Evolutionary conservation across 1,139 yeast species (phyloP).

Genomic region (Suhomyces chickasaworum): DNA sequence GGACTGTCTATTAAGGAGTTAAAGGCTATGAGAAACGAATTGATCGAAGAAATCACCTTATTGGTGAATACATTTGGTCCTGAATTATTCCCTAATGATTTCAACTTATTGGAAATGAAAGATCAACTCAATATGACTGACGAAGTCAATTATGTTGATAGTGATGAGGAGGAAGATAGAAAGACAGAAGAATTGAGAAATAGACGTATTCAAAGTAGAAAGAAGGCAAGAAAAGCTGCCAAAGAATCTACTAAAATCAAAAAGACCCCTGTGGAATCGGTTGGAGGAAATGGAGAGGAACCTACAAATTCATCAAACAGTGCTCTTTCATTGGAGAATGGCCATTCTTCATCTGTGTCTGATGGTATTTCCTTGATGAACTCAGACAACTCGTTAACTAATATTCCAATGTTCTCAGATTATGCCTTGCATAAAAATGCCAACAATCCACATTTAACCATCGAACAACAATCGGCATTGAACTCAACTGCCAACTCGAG

Average conservation of each 20-base stretch:
- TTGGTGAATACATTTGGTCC: constrained; percentile 50
- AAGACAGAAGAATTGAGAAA: constrained; percentile 56
- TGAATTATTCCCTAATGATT: constrained; percentile 48
- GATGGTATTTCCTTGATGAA: constrained; percentile 57
- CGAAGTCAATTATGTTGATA: constrained; percentile 36
- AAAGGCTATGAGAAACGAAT: constrained; percentile 42
- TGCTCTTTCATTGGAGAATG: constrained; percentile 26
- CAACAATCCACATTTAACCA: constrained; percentile 26
- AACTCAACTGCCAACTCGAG: constrained; percentile 23
- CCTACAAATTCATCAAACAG: constrained; percentile 19
- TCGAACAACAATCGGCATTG: constrained; percentile 31
- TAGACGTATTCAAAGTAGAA: constrained; percentile 39
- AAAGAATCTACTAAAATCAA: constrained; percentile 14
- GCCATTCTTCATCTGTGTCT: constrained; percentile 42
- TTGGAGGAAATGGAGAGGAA: constrained; percentile 4
- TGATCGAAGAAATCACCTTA: constrained; percentile 46
- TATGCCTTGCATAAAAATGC: constrained; percentile 43
- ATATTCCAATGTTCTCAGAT: constrained; percentile 58
- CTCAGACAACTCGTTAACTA: constrained; percentile 55
- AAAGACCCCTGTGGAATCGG: background rate
- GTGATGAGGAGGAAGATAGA: constrained; percentile 57
- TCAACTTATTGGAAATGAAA: constrained; percentile 44
- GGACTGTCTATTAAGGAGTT: constrained; percentile 60
- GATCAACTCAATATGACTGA: constrained; percentile 32
- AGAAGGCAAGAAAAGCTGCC: constrained; percentile 26